A percentile compares a stretch with the other conserved stretches of the same genome.
These are phyloP conservation scores for Fusarium neocosmosporiellum DNA, from an alignment of 2,329 filamentous ascomycete genomes.

Conservation along the genomic window DNA sequence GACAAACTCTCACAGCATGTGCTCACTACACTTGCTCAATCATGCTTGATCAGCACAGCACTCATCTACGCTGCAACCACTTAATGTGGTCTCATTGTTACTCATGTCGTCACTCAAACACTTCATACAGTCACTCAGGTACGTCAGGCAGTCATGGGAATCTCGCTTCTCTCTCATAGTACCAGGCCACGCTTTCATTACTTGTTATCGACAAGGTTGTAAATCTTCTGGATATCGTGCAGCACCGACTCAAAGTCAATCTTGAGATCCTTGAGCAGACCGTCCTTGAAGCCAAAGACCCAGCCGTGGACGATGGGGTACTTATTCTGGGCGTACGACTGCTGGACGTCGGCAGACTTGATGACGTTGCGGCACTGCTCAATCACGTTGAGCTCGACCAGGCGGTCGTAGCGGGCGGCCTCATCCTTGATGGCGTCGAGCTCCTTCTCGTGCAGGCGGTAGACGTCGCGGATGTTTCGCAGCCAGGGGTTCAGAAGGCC, in stretches of 20 bases:
- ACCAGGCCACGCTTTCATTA: slow-evolving; percentile 9
- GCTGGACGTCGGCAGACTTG: slow-evolving; percentile 83
- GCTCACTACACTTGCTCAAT: background rate
- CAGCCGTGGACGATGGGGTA: slow-evolving; percentile 79
- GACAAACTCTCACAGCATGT: background rate
- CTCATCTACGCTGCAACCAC: background rate
- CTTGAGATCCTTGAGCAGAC: slow-evolving; percentile 73
- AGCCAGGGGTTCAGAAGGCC: slow-evolving; percentile 80
- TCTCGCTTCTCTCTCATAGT: slow-evolving; percentile 23
- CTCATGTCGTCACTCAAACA: background rate
- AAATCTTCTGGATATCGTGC: slow-evolving; percentile 71
- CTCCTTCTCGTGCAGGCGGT: slow-evolving; percentile 76
- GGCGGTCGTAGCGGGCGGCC: slow-evolving; percentile 71
- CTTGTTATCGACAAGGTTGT: slow-evolving; percentile 61
- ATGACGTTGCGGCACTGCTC: slow-evolving; percentile 82
- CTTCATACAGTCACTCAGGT: background rate
- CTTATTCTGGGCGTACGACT: slow-evolving; percentile 71
- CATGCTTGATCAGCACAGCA: background rate
- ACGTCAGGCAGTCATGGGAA: slow-evolving; percentile 1
- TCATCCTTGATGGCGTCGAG: slow-evolving; percentile 71
- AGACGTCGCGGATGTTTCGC: slow-evolving; percentile 79
- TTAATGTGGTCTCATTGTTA: background rate
- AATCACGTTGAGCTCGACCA: slow-evolving; percentile 87
- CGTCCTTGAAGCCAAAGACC: slow-evolving; percentile 78
- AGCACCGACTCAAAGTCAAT: slow-evolving; percentile 70